Base-by-base conservation (phyloP, 495 filamentous ascomycete species). In the Neurospora intermedia region DNA sequence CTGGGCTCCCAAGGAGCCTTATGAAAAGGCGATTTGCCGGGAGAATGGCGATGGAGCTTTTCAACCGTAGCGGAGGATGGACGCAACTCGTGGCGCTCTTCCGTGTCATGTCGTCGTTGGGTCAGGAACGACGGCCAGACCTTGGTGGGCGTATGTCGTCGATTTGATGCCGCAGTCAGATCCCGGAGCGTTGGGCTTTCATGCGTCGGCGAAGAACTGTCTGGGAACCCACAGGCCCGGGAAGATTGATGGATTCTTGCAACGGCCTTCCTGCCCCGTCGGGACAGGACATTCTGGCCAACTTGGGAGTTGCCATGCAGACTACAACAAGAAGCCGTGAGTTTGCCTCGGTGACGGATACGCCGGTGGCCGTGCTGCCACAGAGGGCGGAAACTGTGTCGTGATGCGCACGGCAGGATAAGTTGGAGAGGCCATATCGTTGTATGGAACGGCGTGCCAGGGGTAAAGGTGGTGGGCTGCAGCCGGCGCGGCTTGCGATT, bases 131-230 rank as follows among this genome's bases (percentile, higher is more conserved):
- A 66, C 18, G 11, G 54, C 15, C 54, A 66, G 27, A 35, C 35
- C 27, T 18, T 66, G 54, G 15, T 66, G 54, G 27, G 15, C 15
- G 54, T 66, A 38, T 27, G 35, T 66, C 54, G 54, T 66, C 54
- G 54, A 35, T 35, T 35, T 35, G 54, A 18, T 66, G 54, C 27
- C 54, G 54, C 27, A 66, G 54, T 66, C 27, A 66, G 27, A 31
- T 27, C 54, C 43, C 31, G 31, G 71, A 39, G n/a, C 42, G 70
- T 74, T 69, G 43, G 70, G 69, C 73, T 74, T 59, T 39, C 40
- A 74, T 74, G 73, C 73, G 43, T 74, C 70, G 70, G 46, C 73
- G 48, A 46, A 62, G 27, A 66, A 66, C 27, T 66, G 15, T 66
- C 27, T 66, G 54, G 54, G 18, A 35, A 9, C 54, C 54, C 27